Percentiles rank a stretch among this genome's conserved stretches.
Evolutionary conservation across 192 early-diverging fungal genomes (phyloP).

Genomic region (Phycomyces nitens): DNA sequence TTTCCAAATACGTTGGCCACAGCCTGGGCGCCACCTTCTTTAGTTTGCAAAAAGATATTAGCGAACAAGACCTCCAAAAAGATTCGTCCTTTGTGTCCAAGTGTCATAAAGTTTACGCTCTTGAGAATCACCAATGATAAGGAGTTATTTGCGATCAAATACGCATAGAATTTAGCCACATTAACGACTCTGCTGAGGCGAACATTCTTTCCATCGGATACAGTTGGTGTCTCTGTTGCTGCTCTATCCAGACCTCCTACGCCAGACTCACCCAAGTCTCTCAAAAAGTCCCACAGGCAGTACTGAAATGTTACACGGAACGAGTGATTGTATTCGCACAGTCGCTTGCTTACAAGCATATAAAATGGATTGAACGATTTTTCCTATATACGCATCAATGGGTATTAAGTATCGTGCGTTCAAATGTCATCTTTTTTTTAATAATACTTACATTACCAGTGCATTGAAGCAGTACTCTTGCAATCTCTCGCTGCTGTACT

Average conservation of each 20-base stretch:
- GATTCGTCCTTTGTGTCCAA: conserved; percentile 52
- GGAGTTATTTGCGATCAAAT: conserved; percentile 64
- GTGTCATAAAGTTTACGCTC: conserved; percentile 72
- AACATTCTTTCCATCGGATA: conserved; percentile 43
- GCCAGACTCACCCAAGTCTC: conserved; percentile 78
- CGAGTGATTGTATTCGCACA: conserved; percentile 74
- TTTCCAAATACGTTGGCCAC: conserved; percentile 56
- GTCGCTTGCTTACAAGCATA: conserved; percentile 72
- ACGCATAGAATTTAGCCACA: conserved; percentile 82
- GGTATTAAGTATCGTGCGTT: background rate
- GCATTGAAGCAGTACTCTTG: conserved; percentile 89
- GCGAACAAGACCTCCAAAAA: conserved; percentile 74
- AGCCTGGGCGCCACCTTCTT: conserved; percentile 50
- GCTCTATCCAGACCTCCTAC: conserved; percentile 65
- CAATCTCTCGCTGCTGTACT: conserved; percentile 94
- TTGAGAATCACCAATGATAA: conserved; percentile 77
- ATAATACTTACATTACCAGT: conserved; percentile 60
- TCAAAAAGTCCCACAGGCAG: conserved; percentile 91
- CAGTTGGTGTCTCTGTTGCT: conserved; percentile 32
- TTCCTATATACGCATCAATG: conserved; percentile 52
- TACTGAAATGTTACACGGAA: conserved; percentile 93
- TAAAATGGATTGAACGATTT: conserved; percentile 93
- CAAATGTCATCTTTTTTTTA: background rate
- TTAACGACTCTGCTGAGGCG: conserved; percentile 76
- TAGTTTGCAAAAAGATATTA: conserved; percentile 63